Evolutionary conservation across 1,284 basidiomycete species (phyloP).

Genomic region (Rhodofomes roseus): DNA sequence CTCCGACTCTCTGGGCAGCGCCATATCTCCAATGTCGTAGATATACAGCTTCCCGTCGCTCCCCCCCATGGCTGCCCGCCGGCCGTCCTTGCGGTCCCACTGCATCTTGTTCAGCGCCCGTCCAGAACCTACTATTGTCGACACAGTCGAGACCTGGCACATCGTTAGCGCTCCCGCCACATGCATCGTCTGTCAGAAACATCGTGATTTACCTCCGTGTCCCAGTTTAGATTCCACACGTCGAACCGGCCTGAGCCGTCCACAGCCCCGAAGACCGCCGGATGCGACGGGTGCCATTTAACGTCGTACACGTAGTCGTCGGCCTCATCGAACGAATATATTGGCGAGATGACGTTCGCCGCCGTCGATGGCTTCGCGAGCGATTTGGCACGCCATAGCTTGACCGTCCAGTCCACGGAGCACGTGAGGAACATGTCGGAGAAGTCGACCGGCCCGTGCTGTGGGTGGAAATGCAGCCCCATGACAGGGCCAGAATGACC

Average conservation of each 20-base stretch:
- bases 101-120: slow-evolving; percentile 92
- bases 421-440: slow-evolving; percentile 91
- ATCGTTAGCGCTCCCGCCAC: slow-evolving; percentile 1
- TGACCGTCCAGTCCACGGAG: slow-evolving; percentile 95
- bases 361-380: slow-evolving; percentile 58
- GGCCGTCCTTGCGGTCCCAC: slow-evolving; percentile 88
- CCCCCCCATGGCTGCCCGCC: slow-evolving; percentile 83
- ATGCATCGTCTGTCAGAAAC: slow-evolving; percentile 1
- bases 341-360: slow-evolving; percentile 57
- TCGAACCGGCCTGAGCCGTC: slow-evolving; percentile 96
- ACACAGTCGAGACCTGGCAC: slow-evolving; percentile 73
- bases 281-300: slow-evolving; percentile 95
- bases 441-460: slow-evolving; percentile 88
- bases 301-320: slow-evolving; percentile 99
- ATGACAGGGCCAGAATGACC: slow-evolving; percentile 93
- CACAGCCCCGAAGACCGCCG: slow-evolving; percentile 89
- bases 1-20: slow-evolving; percentile 78
- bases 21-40: slow-evolving; percentile 92
- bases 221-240: slow-evolving; percentile 93
- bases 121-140: slow-evolving; percentile 66
- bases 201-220: slow-evolving; percentile 76
- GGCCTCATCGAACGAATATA: slow-evolving; percentile 93
- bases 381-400: slow-evolving; percentile 84
- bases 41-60: slow-evolving; percentile 92
- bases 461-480: slow-evolving; percentile 92